Evolutionary conservation across 2,329 filamentous ascomycete genomes (phyloP), one percentile per base, ranked within the genome.

Genomic region (Ophiostoma himal-ulmi): DNA sequence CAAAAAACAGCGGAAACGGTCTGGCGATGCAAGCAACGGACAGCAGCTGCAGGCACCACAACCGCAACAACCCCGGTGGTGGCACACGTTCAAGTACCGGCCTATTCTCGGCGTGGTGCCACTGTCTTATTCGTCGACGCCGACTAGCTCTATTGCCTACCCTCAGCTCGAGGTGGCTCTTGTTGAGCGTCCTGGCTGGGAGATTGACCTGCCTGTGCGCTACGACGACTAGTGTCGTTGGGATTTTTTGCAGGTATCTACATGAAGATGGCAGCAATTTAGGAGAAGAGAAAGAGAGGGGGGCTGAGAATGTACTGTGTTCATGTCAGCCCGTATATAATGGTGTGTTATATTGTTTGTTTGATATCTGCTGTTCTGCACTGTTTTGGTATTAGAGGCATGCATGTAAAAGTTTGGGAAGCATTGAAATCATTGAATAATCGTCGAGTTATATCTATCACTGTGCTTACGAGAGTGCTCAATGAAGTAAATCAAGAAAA

Each of bases 71-170:
- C 76, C 76, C 72, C 81, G 79, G 73, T 86, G 82, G 81, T 98
- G 93, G 92, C 88, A 89, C 77, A 96, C 94, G 5, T 93, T 91
- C 83, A 96, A 96, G 80, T 99, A 98, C 80, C 86, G 94, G 71
- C 92, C 94, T n/a, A 93, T 99, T 75, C 83, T 99, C 72, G 95
- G 94, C 69, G 81, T 89, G 52, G 84, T 87, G 48, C 82, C 83
- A 62, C 79, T 85, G 65, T 75, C 52, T 71, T 70, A 11, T 70
- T 71, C 14, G 68, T 37, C 65, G 34, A 1, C 22, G 20, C 36
- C 5, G 14, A 44, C 57, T 0, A 39, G 37, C 20, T 52, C 67
- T 3, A 4, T 66, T 1, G 26, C 41, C 26, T 72, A 75, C 30
- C 75, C 74, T 79, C 75, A 79, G 13, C 80, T 91, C 5, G 95